These are phyloP conservation scores for Capsicum chinense DNA, from an alignment of 257 asterid species.

Conservation along the genomic window DNA sequence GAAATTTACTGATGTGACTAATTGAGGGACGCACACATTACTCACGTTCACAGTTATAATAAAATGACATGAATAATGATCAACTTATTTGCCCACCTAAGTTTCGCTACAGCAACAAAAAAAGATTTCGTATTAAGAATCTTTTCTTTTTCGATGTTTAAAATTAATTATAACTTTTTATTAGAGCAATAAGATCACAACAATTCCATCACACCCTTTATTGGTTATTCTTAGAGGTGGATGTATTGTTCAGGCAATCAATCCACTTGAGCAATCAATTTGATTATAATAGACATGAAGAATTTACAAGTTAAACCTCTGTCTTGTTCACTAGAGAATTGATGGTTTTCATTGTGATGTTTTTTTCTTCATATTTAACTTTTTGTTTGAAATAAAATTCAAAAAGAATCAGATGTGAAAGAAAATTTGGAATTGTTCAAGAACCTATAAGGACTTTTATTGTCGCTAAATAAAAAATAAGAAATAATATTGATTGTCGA, in stretches of 20 bases:
- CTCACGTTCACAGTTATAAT: too few species aligned
- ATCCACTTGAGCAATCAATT: neutral
- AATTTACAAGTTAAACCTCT: too few species aligned
- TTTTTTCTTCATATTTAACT: too few species aligned
- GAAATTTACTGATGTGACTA: neutral
- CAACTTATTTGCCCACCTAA: neutral
- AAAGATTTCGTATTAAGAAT: too few species aligned
- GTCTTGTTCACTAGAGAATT: too few species aligned
- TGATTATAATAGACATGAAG: neutral
- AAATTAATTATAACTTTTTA: neutral
- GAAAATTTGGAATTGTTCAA: too few species aligned
- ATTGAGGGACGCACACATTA: neutral
- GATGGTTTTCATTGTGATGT: too few species aligned
- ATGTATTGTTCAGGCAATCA: neutral
- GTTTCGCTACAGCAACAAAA: neutral
- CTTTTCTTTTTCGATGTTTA: accelerated
- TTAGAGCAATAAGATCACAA: neutral
- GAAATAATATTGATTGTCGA: too few species aligned
- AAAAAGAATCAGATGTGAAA: too few species aligned
- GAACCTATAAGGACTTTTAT: too few species aligned
- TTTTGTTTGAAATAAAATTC: too few species aligned
- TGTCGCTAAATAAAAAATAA: too few species aligned
- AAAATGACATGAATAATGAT: neutral
- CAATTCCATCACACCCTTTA: neutral
- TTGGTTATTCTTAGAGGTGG: neutral